These are phyloP conservation scores for Coelastrella sp. DNA, from an alignment of 139 green algal species.

Conservation along the genomic window DNA sequence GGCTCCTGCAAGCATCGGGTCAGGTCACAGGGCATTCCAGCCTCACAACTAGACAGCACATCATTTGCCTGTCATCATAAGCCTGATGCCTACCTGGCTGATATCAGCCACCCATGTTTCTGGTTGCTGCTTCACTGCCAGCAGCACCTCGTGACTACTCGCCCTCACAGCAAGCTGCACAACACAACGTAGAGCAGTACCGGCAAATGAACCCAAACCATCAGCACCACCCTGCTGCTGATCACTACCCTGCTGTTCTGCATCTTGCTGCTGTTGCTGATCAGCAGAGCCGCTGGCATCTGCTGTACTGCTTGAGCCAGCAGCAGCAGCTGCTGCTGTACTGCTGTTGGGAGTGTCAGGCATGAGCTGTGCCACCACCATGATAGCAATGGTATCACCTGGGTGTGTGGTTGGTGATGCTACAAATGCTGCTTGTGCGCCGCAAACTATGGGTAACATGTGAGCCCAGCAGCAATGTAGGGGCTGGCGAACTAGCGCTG, in stretches of 20 bases:
- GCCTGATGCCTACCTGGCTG: slow-evolving; percentile 33
- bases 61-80: too few relatives aligned
- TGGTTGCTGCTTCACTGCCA: slow-evolving; percentile 29
- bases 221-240: slow-evolving; percentile 29
- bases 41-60: too few relatives aligned
- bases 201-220: too few relatives aligned
- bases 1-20: too few relatives aligned
- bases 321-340: slow-evolving; percentile 1
- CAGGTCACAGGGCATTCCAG: too few relatives aligned
- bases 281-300: neutral
- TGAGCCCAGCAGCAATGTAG: slow-evolving; percentile 52
- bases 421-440: slow-evolving; percentile 54
- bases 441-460: slow-evolving; percentile 56
- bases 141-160: slow-evolving; percentile 47
- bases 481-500: slow-evolving; percentile 59
- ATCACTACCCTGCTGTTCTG: slow-evolving; percentile 30
- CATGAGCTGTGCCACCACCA: slow-evolving; percentile 44
- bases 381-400: slow-evolving; percentile 30
- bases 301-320: slow-evolving; percentile 6
- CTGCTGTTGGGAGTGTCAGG: neutral
- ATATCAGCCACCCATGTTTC: slow-evolving; percentile 38
- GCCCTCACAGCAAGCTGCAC: slow-evolving; percentile 37
- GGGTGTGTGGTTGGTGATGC: slow-evolving; percentile 9
- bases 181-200: slow-evolving; percentile 23
- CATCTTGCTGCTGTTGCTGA: slow-evolving; percentile 25